Conservation (phyloP, 805 yeast species). For the Clavispora asparagi region DNA sequence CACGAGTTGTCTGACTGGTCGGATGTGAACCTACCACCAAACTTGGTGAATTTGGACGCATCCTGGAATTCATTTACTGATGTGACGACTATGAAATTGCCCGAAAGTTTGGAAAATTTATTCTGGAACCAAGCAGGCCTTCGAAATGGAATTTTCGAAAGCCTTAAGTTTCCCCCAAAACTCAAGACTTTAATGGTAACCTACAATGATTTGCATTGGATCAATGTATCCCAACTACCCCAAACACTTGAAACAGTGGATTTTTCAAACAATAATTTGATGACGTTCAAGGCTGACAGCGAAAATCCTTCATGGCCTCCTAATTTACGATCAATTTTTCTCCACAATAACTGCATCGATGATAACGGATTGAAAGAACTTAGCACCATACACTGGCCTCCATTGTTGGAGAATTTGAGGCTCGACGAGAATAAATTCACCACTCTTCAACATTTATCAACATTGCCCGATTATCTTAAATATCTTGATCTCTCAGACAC, state of each 20-base stretch:
- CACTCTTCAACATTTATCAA: slow-evolving; percentile 12
- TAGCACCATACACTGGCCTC: slow-evolving; percentile 21
- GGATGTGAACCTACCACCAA: slow-evolving; percentile 20
- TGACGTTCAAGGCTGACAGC: slow-evolving; percentile 5
- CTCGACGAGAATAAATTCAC: slow-evolving; percentile 21
- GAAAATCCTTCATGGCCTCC: slow-evolving; percentile 21
- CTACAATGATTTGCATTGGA: slow-evolving; percentile 18
- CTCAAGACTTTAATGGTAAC: slow-evolving; percentile 31
- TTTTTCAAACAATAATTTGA: slow-evolving; percentile 20
- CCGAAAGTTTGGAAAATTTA: slow-evolving; percentile 19
- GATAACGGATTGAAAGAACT: slow-evolving; percentile 15
- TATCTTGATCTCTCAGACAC: slow-evolving; percentile 24
- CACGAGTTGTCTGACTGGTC: slow-evolving; percentile 29
- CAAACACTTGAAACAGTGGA: slow-evolving; percentile 26
- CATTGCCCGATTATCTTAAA: slow-evolving; percentile 18
- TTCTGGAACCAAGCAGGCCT: slow-evolving; percentile 29
- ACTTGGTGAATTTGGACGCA: slow-evolving; percentile 24
- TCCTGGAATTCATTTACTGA: slow-evolving; percentile 29
- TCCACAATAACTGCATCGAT: slow-evolving; percentile 18
- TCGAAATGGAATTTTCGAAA: slow-evolving; percentile 5
- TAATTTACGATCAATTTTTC: slow-evolving; percentile 18
- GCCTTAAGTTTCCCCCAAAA: slow-evolving; percentile 14
- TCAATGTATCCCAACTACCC: slow-evolving; percentile 24
- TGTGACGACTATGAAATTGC: slow-evolving; percentile 20
- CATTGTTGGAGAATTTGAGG: slow-evolving; percentile 15